Conservation (phyloP, 2,329 filamentous ascomycete species). For the Botrytis hyacinthi region DNA sequence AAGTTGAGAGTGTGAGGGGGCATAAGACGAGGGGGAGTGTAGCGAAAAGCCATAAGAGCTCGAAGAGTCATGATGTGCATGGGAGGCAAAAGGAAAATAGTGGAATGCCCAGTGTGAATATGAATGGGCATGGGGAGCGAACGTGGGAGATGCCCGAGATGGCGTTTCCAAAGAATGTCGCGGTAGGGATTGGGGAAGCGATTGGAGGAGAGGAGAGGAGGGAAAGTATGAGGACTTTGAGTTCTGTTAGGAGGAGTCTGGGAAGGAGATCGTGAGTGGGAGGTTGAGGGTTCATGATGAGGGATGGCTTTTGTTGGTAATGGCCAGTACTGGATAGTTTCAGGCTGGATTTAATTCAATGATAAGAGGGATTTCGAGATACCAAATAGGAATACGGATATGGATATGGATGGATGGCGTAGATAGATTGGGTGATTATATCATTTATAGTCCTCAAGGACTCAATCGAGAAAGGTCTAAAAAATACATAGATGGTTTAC, state of each 20-base stretch:
- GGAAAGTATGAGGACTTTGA: slow-evolving; percentile 9
- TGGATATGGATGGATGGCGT: background rate
- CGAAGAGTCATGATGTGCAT: slow-evolving; percentile 11
- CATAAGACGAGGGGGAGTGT: slow-evolving; percentile 25
- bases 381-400: background rate
- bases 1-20: slow-evolving; percentile 3
- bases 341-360: background rate
- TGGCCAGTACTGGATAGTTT: background rate
- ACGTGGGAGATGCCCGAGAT: slow-evolving; percentile 27
- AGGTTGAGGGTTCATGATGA: background rate
- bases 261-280: background rate
- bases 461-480: background rate
- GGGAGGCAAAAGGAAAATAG: background rate
- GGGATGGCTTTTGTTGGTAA: background rate
- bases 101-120: background rate
- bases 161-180: slow-evolving; percentile 15
- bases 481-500: background rate
- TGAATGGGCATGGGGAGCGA: slow-evolving; percentile 22
- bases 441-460: background rate
- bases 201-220: slow-evolving; percentile 18
- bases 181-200: slow-evolving; percentile 2
- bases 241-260: slow-evolving; percentile 12
- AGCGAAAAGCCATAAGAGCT: slow-evolving; percentile 16
- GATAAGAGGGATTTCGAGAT: background rate
- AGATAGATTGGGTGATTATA: background rate